Conservation (phyloP, 2,329 filamentous ascomycete genomes). For the Thermomyces lanuginosus region DNA sequence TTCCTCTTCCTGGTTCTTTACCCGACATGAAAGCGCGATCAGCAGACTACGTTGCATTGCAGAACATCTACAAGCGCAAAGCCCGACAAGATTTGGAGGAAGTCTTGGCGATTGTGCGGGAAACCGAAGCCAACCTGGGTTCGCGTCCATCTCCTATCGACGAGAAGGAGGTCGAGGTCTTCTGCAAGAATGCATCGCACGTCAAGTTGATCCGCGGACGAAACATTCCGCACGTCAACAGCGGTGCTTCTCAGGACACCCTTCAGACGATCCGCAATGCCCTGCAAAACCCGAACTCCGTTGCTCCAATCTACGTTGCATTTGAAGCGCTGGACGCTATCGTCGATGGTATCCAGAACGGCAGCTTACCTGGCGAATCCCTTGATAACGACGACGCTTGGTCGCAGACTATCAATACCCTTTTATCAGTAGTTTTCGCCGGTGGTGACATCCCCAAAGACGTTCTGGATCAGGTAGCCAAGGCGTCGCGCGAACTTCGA, state of each 20-base stretch:
- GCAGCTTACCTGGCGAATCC: slow-evolving; percentile 8
- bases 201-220: slow-evolving; percentile 67
- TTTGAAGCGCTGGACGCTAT: slow-evolving; percentile 33
- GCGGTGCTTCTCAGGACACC: slow-evolving; percentile 25
- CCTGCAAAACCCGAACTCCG: slow-evolving; percentile 36
- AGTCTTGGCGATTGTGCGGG: slow-evolving; percentile 49
- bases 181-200: slow-evolving; percentile 90
- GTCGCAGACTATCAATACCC: slow-evolving; percentile 14
- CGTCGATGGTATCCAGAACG: slow-evolving; percentile 39
- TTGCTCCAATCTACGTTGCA: slow-evolving; percentile 54
- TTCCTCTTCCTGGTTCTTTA: slow-evolving; percentile 72
- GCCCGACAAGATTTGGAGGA: slow-evolving; percentile 63
- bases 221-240: slow-evolving; percentile 35
- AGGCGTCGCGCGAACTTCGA: slow-evolving; percentile 50
- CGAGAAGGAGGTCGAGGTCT: slow-evolving; percentile 64
- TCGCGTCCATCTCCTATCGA: slow-evolving; percentile 36
- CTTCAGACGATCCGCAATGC: slow-evolving; percentile 27
- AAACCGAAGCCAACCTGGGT: slow-evolving; percentile 36
- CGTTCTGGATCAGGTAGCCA: slow-evolving; percentile 34
- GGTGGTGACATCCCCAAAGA: slow-evolving; percentile 31
- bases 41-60: slow-evolving; percentile 71
- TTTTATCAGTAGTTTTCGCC: slow-evolving; percentile 15
- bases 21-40: slow-evolving; percentile 98
- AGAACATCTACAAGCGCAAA: slow-evolving; percentile 84
- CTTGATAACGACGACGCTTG: slow-evolving; percentile 21